These are phyloP conservation scores for Trichoderma hamatum DNA, from an alignment of 2,329 filamentous ascomycete genomes.

Conservation along the genomic window DNA sequence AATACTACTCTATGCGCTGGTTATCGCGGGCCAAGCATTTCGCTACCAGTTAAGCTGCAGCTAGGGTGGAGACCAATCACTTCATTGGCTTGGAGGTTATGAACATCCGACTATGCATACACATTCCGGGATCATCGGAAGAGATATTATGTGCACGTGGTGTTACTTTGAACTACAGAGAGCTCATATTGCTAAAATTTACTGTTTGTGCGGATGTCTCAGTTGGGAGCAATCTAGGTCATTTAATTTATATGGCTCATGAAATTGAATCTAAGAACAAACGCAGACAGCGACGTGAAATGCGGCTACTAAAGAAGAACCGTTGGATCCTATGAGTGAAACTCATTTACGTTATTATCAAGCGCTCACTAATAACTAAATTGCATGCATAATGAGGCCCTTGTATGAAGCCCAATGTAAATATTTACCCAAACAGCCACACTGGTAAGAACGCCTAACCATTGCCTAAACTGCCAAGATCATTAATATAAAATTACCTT, in stretches of 20 bases:
- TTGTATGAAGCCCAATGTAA: not conserved
- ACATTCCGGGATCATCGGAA: not conserved
- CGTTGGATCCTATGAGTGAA: not conserved
- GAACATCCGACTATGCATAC: not conserved
- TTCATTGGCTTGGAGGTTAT: not conserved
- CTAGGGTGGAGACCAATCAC: not conserved
- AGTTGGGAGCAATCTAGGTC: not conserved
- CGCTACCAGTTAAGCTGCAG: not conserved
- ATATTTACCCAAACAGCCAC: too few relatives aligned
- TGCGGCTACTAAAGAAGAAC: not conserved
- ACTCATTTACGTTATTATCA: fast-evolving
- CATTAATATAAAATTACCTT: not conserved
- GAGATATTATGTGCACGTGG: not conserved
- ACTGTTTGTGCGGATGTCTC: not conserved
- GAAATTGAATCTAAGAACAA: not conserved
- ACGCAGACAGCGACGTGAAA: not conserved
- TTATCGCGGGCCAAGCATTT: not conserved
- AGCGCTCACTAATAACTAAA: not conserved
- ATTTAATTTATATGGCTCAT: not conserved
- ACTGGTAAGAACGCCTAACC: not conserved
- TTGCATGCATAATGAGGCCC: not conserved
- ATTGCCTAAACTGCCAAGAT: not conserved
- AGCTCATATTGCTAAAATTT: not conserved
- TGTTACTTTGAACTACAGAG: not conserved
- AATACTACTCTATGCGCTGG: not conserved